Evolutionary conservation across 2,329 filamentous ascomycete genomes (phyloP), one percentile per base, ranked within the genome.

Genomic region (Aspergillus sp.): DNA sequence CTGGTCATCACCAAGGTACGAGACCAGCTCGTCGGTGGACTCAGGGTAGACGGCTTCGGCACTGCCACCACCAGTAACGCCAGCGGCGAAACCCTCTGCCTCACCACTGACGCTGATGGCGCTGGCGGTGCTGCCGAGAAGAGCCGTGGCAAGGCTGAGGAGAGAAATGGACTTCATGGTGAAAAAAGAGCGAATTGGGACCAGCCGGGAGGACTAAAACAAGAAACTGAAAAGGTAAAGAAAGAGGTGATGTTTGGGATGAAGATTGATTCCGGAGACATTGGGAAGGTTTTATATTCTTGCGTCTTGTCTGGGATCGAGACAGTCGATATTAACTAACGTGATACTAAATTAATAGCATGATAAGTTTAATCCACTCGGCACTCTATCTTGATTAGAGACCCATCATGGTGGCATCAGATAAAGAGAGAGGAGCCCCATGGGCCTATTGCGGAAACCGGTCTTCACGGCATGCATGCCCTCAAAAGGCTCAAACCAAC

Each of bases 31-130:
- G 33, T 75, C 78, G 46, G 72, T 84, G 51, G 77, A 81, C n/a
- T 70, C 74, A 15, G 85, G 85, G 64, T 84, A 82, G 24, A 83
- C 82, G 39, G 83, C 70, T 8, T 76, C 73, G 31, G 82, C 84
- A 58, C 64, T 76, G 55, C 84, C 85, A 66, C 86, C 86, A 45
- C 86, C 86, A 15, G 86, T 88, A 27, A 84, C 82, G 53, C 83
- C 82, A 56, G 74, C 68, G 23, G 79, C 80, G 60, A 82, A 82
- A 55, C 80, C 80, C 62, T 79, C 75, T 19, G 79, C 73, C 45
- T 75, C 54, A 40, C 71, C 71, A 37, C 66, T 57, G 46, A 66
- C 64, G 48, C 62, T 48, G 52, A 63, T 51, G 27, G 63, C 63
- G 49, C 51, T 41, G n/a, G 61, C 58, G 39, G 59, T 59, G 58